Evolutionary conservation across 2,329 filamentous ascomycete genomes (phyloP).

Genomic region (Thelonectria rubi): DNA sequence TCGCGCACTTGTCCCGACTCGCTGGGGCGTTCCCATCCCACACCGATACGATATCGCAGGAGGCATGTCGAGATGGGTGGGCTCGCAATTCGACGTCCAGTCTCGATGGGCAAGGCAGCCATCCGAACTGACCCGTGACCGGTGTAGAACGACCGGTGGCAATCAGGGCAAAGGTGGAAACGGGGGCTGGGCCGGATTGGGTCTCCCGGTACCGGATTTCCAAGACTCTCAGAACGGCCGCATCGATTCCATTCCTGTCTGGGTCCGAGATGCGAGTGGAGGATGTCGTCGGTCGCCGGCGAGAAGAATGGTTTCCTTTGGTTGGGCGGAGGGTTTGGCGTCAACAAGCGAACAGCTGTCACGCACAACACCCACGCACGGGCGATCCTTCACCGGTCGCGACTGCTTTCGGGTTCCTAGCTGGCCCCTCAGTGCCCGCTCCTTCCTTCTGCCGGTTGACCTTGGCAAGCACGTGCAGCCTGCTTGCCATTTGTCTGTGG

Average conservation of each 20-base stretch:
- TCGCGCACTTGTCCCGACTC: constrained; percentile 29
- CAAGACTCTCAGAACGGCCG: constrained; percentile 10
- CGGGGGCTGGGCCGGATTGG: background rate
- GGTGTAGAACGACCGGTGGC: background rate
- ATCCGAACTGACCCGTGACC: background rate
- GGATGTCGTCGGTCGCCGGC: constrained; percentile 25
- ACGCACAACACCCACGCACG: constrained; percentile 34
- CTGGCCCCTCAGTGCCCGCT: background rate
- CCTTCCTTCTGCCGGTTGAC: constrained; percentile 4
- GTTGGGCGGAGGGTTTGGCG: constrained; percentile 30
- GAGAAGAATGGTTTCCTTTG: constrained; percentile 17
- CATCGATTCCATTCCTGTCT: constrained; percentile 26
- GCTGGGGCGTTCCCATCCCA: constrained; percentile 23
- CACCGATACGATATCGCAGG: constrained; percentile 1
- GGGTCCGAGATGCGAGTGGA: constrained; percentile 39
- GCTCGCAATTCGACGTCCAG: constrained; percentile 4
- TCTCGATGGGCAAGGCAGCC: constrained; percentile 7
- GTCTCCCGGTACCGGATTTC: background rate
- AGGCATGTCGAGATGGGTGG: background rate
- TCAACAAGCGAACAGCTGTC: constrained; percentile 39
- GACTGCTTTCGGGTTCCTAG: background rate
- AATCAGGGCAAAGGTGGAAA: background rate
- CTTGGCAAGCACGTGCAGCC: constrained; percentile 22
- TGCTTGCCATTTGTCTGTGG: background rate
- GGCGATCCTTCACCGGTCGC: constrained; percentile 38